Percentiles rank a stretch among this genome's conserved stretches.
These are phyloP conservation scores for Lactarius quietus DNA, from an alignment of 768 basidiomycete species.

Conservation along the genomic window DNA sequence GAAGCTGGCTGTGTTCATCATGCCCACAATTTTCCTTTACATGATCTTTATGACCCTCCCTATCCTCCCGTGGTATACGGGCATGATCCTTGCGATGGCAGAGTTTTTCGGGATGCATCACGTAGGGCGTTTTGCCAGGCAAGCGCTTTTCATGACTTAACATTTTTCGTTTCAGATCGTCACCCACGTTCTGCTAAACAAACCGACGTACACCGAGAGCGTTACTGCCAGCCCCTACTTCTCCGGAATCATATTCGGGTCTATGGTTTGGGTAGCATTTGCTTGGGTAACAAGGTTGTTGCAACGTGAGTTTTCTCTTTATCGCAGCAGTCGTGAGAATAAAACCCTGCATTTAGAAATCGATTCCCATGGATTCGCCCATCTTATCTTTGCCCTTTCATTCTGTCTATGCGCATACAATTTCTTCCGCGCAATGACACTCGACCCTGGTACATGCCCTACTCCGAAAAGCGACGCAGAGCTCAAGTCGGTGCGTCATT, in stretches of 20 bases:
- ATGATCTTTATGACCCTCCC: constrained; percentile 81
- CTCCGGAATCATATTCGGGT: constrained; percentile 81
- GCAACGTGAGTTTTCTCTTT: constrained; percentile 47
- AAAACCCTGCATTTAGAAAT: constrained; percentile 48
- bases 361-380: constrained; percentile 67
- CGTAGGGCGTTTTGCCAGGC: constrained; percentile 44
- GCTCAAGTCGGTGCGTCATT: constrained; percentile 70
- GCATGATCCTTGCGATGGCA: constrained; percentile 74
- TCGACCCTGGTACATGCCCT: constrained; percentile 89
- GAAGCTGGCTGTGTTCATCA: constrained; percentile 68
- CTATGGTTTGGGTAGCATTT: constrained; percentile 82
- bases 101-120: constrained; percentile 95
- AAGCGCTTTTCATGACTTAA: constrained; percentile 9
- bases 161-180: constrained; percentile 56
- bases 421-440: constrained; percentile 84
- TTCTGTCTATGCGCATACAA: constrained; percentile 78
- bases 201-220: constrained; percentile 74
- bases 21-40: constrained; percentile 78
- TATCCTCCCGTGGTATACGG: constrained; percentile 87
- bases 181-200: constrained; percentile 80
- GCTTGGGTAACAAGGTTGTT: constrained; percentile 79
- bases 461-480: constrained; percentile 79
- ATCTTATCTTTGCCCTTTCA: constrained; percentile 69
- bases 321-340: not conserved
- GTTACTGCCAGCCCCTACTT: constrained; percentile 91